Percentiles rank a stretch among this genome's conserved stretches.
phyloP scores from a whole-genome alignment of 352 stramenopile genomes.

The Phytophthora pistaciae region DNA sequence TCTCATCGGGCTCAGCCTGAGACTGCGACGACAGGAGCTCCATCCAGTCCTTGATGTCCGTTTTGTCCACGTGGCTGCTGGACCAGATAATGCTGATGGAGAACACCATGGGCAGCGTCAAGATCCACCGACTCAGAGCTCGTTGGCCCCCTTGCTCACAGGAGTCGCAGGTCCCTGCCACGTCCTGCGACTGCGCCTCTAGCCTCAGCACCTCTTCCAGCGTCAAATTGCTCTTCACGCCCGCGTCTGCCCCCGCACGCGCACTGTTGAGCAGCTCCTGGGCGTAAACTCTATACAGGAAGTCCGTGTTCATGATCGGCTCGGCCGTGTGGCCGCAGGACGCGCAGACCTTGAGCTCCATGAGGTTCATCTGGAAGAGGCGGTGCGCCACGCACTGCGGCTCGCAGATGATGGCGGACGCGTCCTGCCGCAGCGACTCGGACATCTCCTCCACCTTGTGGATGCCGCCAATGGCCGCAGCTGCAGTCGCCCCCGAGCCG shows the following conservation, averaged over 20 bases:
- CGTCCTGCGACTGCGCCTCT: conserved; percentile 62
- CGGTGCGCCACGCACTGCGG: conserved; percentile 84
- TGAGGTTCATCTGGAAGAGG: conserved; percentile 90
- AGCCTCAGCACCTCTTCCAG: conserved; percentile 66
- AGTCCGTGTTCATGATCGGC: conserved; percentile 87
- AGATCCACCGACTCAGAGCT: conserved; percentile 72
- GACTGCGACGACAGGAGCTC: conserved; percentile 70
- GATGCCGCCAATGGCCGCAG: not conserved
- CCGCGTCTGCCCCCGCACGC: not conserved
- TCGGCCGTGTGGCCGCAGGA: conserved; percentile 73
- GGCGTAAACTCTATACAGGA: conserved; percentile 85
- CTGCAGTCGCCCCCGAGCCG: not conserved
- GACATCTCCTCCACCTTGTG: conserved; percentile 51
- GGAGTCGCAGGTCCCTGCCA: conserved; percentile 54
- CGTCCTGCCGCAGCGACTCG: conserved; percentile 64
- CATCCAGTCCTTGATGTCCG: conserved; percentile 78
- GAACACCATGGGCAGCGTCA: conserved; percentile 89
- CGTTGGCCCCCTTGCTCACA: conserved; percentile 61
- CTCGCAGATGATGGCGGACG: conserved; percentile 75
- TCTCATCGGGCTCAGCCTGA: conserved; percentile 19
- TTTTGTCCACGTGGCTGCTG: conserved; percentile 70
- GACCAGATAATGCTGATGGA: conserved; percentile 87
- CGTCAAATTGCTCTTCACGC: conserved; percentile 34
- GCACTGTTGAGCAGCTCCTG: conserved; percentile 62
- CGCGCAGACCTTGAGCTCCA: conserved; percentile 78